Conservation (phyloP, 164 flowering plant species). For the Sextonia rubra region DNA sequence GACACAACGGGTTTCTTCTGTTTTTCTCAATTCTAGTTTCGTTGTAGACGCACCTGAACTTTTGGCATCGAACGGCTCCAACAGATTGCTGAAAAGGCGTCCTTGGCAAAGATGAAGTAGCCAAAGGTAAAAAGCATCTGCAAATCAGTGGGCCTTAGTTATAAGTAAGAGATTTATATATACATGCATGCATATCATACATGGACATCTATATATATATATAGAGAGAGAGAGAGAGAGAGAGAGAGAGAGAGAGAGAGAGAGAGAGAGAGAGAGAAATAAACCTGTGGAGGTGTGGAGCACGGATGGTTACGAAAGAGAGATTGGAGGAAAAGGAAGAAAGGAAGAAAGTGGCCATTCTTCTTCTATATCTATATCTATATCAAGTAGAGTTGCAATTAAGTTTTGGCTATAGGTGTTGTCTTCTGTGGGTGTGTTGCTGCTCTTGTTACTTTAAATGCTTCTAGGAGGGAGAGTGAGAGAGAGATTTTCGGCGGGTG, state of each 20-base stretch:
- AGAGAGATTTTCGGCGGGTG: no score
- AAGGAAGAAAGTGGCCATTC: background rate
- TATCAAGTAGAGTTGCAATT: no score
- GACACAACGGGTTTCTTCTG: background rate
- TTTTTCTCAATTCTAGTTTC: background rate
- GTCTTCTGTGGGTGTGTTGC: no score
- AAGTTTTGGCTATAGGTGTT: no score
- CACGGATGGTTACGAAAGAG: conserved; percentile 68
- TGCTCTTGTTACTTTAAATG: no score
- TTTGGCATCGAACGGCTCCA: background rate
- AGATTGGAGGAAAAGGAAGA: background rate
- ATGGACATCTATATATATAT: background rate
- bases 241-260: conserved; percentile 5
- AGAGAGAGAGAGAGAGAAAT: conserved; percentile 10
- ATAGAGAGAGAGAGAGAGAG: background rate
- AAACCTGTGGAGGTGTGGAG: conserved; percentile 54
- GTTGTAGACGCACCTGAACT: background rate
- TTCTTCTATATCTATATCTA: no score
- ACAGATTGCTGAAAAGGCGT: background rate
- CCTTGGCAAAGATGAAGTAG: background rate
- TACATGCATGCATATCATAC: background rate
- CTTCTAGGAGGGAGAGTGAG: no score
- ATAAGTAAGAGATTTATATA: background rate
- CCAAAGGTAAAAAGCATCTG: background rate
- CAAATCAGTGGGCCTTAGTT: background rate